Evolutionary conservation across 257 asterid species (phyloP).

Genomic region (Nemophila menziesii): DNA sequence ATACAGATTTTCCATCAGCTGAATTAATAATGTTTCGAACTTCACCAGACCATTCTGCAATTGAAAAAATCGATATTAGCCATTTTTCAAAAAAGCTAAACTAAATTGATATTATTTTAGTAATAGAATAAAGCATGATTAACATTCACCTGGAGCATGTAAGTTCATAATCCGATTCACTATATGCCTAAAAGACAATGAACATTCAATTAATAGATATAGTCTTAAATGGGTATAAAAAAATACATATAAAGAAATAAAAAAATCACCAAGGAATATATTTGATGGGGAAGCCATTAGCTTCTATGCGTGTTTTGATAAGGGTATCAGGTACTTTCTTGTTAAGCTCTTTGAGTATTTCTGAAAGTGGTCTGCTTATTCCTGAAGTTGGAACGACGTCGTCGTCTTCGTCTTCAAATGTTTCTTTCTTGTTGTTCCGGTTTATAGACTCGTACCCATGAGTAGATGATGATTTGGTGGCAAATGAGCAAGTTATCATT

Average conservation of each 20-base stretch:
- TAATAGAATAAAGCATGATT: background rate
- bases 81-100: too few species aligned
- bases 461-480: slow-evolving; percentile 7
- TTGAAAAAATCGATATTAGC: slow-evolving; percentile 1
- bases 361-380: slow-evolving; percentile 55
- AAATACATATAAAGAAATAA: background rate
- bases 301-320: slow-evolving; percentile 31
- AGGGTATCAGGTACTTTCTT: slow-evolving; percentile 78
- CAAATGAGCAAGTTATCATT: background rate
- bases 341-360: slow-evolving; percentile 57
- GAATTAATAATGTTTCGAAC: slow-evolving; percentile 70
- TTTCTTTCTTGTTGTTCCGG: background rate
- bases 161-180: slow-evolving; percentile 84
- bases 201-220: slow-evolving; percentile 4
- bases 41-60: slow-evolving; percentile 87
- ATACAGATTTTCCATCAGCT: slow-evolving; percentile 57
- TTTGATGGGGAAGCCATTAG: slow-evolving; percentile 39
- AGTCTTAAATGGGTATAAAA: too few species aligned
- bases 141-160: slow-evolving; percentile 75
- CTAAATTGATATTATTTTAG: slow-evolving; percentile 2
- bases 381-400: slow-evolving; percentile 34
- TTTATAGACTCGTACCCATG: background rate
- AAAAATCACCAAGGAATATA: slow-evolving; percentile 57
- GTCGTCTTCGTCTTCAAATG: slow-evolving; percentile 17
- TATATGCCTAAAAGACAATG: slow-evolving; percentile 56